These are phyloP conservation scores for Flaveria floridana DNA, from an alignment of 140 eudicot species.

Conservation along the genomic window DNA sequence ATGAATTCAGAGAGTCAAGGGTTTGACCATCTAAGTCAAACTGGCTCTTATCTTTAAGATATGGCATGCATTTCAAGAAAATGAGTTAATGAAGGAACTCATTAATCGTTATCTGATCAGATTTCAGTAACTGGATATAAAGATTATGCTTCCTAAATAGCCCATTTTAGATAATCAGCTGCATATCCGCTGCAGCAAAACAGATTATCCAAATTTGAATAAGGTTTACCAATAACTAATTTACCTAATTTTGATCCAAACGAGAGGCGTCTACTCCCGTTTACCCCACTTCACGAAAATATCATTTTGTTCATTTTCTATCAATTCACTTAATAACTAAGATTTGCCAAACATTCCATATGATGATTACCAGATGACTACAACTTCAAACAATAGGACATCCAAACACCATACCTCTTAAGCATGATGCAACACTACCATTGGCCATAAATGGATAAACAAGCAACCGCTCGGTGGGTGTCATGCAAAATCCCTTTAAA, in stretches of 20 bases:
- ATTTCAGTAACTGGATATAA: background rate
- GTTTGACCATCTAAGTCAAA: background rate
- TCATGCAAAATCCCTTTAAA: slow-evolving; percentile 91
- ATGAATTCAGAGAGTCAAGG: background rate
- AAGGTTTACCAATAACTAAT: background rate
- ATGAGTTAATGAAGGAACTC: background rate
- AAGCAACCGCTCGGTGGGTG: slow-evolving; percentile 90
- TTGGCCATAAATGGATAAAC: slow-evolving; percentile 94
- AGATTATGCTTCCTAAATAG: background rate
- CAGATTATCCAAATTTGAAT: background rate
- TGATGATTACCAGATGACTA: background rate
- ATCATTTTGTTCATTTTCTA: background rate
- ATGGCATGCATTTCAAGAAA: background rate
- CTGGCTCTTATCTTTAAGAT: background rate
- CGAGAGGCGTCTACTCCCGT: too few relatives aligned
- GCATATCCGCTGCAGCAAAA: background rate
- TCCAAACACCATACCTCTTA: slow-evolving; percentile 58
- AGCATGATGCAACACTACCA: slow-evolving; percentile 95
- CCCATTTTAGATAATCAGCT: background rate
- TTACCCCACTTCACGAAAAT: too few relatives aligned
- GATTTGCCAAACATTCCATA: background rate
- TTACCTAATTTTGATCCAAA: background rate
- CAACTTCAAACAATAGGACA: background rate
- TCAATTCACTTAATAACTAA: background rate
- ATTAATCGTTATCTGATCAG: background rate